Conservation (phyloP, 2,329 filamentous ascomycete species). For the Thelonectria blattea region DNA sequence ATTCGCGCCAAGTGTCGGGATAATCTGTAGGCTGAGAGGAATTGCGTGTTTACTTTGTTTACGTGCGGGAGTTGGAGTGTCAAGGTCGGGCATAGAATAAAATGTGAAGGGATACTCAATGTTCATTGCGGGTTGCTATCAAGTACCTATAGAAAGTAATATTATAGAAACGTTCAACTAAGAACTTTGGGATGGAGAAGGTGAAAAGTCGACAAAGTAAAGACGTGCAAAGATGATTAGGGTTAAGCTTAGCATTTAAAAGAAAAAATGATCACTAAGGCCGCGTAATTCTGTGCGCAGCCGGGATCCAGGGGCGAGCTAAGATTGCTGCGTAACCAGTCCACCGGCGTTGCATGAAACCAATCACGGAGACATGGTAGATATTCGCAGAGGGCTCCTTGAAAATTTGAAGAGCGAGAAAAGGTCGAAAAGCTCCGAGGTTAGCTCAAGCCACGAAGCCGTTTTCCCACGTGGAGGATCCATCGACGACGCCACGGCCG, state of each 20-base stretch:
- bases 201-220: not conserved
- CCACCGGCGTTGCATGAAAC: not conserved
- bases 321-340: not conserved
- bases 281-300: conserved; percentile 3
- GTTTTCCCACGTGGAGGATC: not conserved
- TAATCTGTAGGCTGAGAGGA: conserved; percentile 21
- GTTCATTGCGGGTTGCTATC: not conserved
- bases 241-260: conserved; percentile 12
- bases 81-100: not conserved
- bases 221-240: not conserved
- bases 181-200: not conserved
- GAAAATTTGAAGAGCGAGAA: no score
- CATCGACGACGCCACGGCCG: not conserved
- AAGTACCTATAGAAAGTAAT: not conserved
- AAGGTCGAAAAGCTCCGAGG: no score
- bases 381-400: no score
- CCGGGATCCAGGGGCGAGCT: not conserved
- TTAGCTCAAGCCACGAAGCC: not conserved
- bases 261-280: conserved; percentile 4
- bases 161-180: not conserved
- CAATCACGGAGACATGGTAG: not conserved
- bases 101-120: not conserved
- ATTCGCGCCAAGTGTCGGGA: conserved; percentile 33
- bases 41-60: not conserved
- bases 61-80: not conserved